phyloP scores from a whole-genome alignment of 805 yeast genomes.

The Cephaloascus fragrans region DNA sequence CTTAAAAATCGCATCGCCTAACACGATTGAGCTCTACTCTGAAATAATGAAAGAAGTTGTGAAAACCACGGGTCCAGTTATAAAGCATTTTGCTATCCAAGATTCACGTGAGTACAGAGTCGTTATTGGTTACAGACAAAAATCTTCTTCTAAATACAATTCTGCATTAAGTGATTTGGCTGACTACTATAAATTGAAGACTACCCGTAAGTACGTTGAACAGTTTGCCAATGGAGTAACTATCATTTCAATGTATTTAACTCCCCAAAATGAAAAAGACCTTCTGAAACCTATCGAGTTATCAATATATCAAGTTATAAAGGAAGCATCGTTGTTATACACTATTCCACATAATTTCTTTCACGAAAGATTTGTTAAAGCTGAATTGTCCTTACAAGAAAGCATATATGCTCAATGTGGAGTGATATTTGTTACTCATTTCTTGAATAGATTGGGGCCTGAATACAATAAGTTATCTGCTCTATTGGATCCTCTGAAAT shows the following conservation, averaged over 20 bases:
- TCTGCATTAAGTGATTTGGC: constrained; percentile 81
- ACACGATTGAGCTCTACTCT: constrained; percentile 71
- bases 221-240: constrained; percentile 87
- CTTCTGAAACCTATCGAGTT: constrained; percentile 46
- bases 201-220: constrained; percentile 88
- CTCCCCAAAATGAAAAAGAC: constrained; percentile 40
- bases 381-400: constrained; percentile 86
- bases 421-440: constrained; percentile 86
- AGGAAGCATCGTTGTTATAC: constrained; percentile 87
- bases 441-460: constrained; percentile 86
- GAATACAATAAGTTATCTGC: constrained; percentile 67
- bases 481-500: constrained; percentile 52
- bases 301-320: constrained; percentile 80
- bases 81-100: constrained; percentile 75
- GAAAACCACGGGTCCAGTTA: constrained; percentile 82
- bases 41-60: constrained; percentile 62
- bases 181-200: constrained; percentile 75
- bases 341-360: constrained; percentile 85
- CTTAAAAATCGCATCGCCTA: constrained; percentile 63
- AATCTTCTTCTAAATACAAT: constrained; percentile 77
- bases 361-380: constrained; percentile 58
- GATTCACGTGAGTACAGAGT: constrained; percentile 78
- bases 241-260: constrained; percentile 77
- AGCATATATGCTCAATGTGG: constrained; percentile 91
- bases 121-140: constrained; percentile 79